Evolutionary conservation across 371 early-diverging fungal genomes (phyloP).

Genomic region (Mycotypha africana): DNA sequence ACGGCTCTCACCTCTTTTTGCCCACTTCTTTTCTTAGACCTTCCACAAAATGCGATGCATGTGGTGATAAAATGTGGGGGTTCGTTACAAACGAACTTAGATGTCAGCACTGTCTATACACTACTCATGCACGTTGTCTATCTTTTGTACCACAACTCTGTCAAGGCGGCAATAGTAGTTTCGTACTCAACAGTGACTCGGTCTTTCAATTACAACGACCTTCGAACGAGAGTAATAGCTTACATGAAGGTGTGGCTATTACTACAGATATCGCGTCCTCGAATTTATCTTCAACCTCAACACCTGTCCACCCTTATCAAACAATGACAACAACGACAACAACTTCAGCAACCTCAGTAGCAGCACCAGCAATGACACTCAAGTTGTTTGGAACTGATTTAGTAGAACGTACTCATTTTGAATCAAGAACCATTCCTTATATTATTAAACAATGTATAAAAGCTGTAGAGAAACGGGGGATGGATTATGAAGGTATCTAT

Average conservation of each 20-base stretch:
- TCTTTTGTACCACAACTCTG: slow-evolving; percentile 32
- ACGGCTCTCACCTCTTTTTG: slow-evolving; percentile 57
- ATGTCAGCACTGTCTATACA: slow-evolving; percentile 49
- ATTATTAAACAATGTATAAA: slow-evolving; percentile 73
- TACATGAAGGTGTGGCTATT: no score
- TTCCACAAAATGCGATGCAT: slow-evolving; percentile 75
- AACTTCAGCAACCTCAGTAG: slow-evolving; percentile 16
- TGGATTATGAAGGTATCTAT: slow-evolving; percentile 90
- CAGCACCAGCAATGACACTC: neutral
- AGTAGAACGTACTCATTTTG: slow-evolving; percentile 15
- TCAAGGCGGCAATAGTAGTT: slow-evolving; percentile 12
- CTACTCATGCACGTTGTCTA: slow-evolving; percentile 31
- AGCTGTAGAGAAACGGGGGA: slow-evolving; percentile 73
- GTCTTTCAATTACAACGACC: no score
- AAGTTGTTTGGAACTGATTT: slow-evolving; percentile 33
- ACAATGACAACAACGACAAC: no score
- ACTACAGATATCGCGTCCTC: no score
- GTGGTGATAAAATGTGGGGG: slow-evolving; percentile 85
- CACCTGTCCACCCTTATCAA: no score
- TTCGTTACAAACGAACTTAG: slow-evolving; percentile 66
- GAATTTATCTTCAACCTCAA: no score
- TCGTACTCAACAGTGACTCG: no score
- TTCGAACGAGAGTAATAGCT: no score
- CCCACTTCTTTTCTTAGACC: slow-evolving; percentile 61
- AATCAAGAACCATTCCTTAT: slow-evolving; percentile 52